Evolutionary conservation across 2,329 filamentous ascomycete species (phyloP).

Genomic region (Chrysoporthe austroafricana): DNA sequence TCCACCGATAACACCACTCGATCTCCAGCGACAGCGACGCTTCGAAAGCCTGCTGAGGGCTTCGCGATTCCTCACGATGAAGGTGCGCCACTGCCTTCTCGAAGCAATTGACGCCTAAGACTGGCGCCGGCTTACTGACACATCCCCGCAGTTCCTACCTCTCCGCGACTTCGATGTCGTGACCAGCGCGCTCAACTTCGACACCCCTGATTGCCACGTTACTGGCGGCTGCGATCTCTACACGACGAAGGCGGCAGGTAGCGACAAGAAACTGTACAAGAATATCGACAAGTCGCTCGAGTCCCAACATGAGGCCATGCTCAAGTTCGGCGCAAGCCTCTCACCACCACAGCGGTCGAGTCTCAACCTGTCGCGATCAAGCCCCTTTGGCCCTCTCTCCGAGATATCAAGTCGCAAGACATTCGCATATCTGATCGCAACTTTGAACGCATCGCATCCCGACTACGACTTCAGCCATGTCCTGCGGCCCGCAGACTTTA

Average conservation of each 20-base stretch:
- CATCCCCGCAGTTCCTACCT: conserved; percentile 74
- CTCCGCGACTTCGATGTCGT: conserved; percentile 90
- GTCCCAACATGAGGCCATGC: conserved; percentile 84
- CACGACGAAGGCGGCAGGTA: conserved; percentile 93
- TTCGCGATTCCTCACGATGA: conserved; percentile 38
- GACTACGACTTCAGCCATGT: conserved; percentile 98
- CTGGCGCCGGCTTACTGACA: neutral
- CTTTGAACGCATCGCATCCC: conserved; percentile 90
- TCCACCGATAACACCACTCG: conserved; percentile 28
- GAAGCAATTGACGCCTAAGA: neutral
- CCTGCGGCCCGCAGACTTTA: conserved; percentile 86
- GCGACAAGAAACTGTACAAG: conserved; percentile 97
- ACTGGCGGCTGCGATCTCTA: conserved; percentile 95
- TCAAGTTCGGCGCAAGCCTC: conserved; percentile 84
- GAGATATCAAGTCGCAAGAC: conserved; percentile 87
- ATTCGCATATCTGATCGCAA: conserved; percentile 95
- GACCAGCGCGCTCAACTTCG: conserved; percentile 91
- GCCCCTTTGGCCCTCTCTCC: conserved; percentile 88
- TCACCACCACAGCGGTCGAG: conserved; percentile 77
- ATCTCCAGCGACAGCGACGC: conserved; percentile 7
- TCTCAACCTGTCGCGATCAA: conserved; percentile 81
- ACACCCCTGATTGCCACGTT: conserved; percentile 89
- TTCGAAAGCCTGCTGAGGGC: neutral
- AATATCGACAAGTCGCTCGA: conserved; percentile 91
- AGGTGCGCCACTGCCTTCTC: conserved; percentile 37